phyloP scores from a whole-genome alignment of 805 yeast genomes.

The Lachancea sp. region DNA sequence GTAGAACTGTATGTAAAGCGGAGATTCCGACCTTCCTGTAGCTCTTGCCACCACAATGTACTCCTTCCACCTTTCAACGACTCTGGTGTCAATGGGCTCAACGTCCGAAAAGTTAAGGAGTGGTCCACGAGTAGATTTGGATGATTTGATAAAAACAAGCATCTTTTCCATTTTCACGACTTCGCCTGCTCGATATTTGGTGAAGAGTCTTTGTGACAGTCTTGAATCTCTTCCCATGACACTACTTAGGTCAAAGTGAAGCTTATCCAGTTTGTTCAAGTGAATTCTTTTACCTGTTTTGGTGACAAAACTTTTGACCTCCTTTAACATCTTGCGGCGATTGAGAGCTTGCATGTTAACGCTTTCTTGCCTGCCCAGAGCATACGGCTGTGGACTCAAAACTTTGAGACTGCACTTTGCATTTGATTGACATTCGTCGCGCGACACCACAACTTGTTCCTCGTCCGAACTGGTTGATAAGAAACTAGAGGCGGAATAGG shows the following conservation, averaged over 20 bases:
- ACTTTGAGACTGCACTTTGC: constrained; percentile 1
- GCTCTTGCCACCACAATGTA: constrained; percentile 64
- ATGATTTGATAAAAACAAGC: constrained; percentile 54
- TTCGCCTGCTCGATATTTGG: constrained; percentile 46
- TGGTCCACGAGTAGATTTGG: constrained; percentile 25
- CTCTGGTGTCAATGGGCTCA: constrained; percentile 47
- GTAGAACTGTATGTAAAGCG: constrained; percentile 60
- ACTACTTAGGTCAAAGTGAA: constrained; percentile 6
- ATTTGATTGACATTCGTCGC: background rate
- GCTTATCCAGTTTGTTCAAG: constrained; percentile 10
- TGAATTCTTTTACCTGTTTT: constrained; percentile 15
- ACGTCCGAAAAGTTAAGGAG: constrained; percentile 40
- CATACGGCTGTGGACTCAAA: constrained; percentile 15
- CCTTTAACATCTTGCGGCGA: background rate
- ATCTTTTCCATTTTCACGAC: constrained; percentile 60
- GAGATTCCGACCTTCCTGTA: constrained; percentile 45
- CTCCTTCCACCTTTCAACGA: constrained; percentile 74
- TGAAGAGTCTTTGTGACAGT: constrained; percentile 24
- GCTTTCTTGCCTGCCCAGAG: constrained; percentile 14
- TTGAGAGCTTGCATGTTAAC: background rate
- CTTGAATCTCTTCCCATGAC: constrained; percentile 1
- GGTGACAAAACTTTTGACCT: constrained; percentile 4
- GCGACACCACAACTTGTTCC: background rate
- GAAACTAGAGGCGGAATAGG: background rate
- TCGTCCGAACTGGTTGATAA: background rate